Percentiles rank a stretch among this genome's conserved stretches.
These are phyloP conservation scores for Podaxis sp. DNA, from an alignment of 768 basidiomycete genomes.

Conservation along the genomic window DNA sequence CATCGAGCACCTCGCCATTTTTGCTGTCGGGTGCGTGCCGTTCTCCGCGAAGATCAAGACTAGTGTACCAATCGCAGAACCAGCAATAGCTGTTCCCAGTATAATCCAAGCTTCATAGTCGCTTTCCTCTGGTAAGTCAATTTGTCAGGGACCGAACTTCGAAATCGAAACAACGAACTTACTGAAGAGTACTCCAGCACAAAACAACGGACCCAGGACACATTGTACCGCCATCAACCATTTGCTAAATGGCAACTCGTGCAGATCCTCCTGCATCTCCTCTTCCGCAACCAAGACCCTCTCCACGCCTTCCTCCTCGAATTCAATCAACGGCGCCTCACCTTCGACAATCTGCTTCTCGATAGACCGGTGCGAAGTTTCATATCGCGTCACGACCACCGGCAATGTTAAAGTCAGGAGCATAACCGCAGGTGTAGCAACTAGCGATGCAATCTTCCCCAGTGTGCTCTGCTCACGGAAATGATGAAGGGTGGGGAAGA, in stretches of 20 bases:
- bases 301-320: constrained; percentile 77
- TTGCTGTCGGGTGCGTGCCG: constrained; percentile 55
- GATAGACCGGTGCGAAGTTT: constrained; percentile 26
- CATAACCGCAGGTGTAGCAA: constrained; percentile 88
- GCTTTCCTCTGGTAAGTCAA: constrained; percentile 40
- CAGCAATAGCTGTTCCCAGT: constrained; percentile 53
- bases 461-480: constrained; percentile 70
- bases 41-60: constrained; percentile 61
- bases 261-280: constrained; percentile 67
- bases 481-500: constrained; percentile 84
- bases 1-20: constrained; percentile 79
- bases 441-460: constrained; percentile 70
- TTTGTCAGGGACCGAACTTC: neutral
- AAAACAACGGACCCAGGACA: constrained; percentile 78
- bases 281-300: constrained; percentile 72
- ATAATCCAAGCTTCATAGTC: constrained; percentile 49
- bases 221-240: constrained; percentile 88
- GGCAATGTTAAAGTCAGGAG: constrained; percentile 86
- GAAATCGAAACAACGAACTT: constrained; percentile 27
- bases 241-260: constrained; percentile 68
- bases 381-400: constrained; percentile 73
- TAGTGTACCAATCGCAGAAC: constrained; percentile 50
- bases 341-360: constrained; percentile 40
- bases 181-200: constrained; percentile 77
- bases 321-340: constrained; percentile 57